These are phyloP conservation scores for Pleurostoma richardsiae DNA, from an alignment of 2,329 filamentous ascomycete genomes.

Conservation along the genomic window DNA sequence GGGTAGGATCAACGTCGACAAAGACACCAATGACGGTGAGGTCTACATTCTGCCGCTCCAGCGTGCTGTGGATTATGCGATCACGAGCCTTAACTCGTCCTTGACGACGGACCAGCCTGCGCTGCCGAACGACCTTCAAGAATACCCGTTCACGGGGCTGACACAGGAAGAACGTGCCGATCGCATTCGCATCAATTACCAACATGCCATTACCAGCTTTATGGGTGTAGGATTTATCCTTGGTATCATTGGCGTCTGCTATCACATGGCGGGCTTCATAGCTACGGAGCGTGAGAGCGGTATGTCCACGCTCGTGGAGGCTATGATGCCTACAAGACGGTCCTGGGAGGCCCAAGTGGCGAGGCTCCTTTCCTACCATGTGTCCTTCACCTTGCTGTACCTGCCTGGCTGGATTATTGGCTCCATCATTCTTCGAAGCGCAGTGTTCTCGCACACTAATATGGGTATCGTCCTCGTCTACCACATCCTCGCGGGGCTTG, in stretches of 20 bases:
- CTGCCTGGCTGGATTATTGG: slow-evolving; percentile 78
- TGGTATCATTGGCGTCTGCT: slow-evolving; percentile 74
- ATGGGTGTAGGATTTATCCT: slow-evolving; percentile 76
- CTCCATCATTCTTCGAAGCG: slow-evolving; percentile 56
- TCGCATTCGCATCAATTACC: slow-evolving; percentile 64
- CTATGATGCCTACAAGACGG: slow-evolving; percentile 77
- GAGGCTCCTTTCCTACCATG: slow-evolving; percentile 72
- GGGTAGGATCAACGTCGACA: slow-evolving; percentile 47
- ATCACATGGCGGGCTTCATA: slow-evolving; percentile 82
- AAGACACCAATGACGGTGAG: slow-evolving; percentile 56
- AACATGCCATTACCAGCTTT: slow-evolving; percentile 68
- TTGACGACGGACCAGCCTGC: slow-evolving; percentile 3
- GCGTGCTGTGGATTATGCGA: slow-evolving; percentile 60
- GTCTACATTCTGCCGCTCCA: slow-evolving; percentile 66
- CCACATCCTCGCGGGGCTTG: slow-evolving; percentile 70
- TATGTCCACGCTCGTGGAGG: slow-evolving; percentile 83
- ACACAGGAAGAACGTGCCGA: slow-evolving; percentile 63
- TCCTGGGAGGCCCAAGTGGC: slow-evolving; percentile 74
- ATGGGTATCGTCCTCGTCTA: slow-evolving; percentile 65
- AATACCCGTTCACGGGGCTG: slow-evolving; percentile 73
- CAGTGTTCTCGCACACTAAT: slow-evolving; percentile 62
- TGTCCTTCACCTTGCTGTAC: slow-evolving; percentile 77
- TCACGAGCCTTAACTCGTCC: slow-evolving; percentile 39
- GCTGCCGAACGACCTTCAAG: slow-evolving; percentile 27
- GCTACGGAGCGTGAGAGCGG: slow-evolving; percentile 81